These are phyloP conservation scores for Colletotrichum somersetense DNA, from an alignment of 2,329 filamentous ascomycete genomes.

Conservation along the genomic window DNA sequence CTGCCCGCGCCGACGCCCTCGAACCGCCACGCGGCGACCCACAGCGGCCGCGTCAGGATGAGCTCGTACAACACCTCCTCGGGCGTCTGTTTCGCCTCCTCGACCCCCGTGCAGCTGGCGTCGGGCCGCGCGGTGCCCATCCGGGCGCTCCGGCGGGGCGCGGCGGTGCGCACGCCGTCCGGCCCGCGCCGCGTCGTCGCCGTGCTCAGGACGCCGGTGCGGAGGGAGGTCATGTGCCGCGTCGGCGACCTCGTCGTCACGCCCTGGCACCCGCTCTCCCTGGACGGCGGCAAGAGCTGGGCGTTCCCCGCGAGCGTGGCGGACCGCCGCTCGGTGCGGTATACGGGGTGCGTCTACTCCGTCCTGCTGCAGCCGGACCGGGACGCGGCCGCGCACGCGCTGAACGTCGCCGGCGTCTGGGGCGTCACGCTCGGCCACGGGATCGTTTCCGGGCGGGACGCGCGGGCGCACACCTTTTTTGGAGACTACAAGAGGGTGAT, in stretches of 20 bases:
- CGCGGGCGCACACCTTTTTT: constrained; percentile 66
- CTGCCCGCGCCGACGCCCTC: constrained; percentile 60
- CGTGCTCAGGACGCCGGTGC: constrained; percentile 64
- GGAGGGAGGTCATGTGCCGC: constrained; percentile 56
- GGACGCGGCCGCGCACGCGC: constrained; percentile 61
- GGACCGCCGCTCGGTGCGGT: constrained; percentile 50
- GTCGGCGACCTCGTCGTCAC: constrained; percentile 65
- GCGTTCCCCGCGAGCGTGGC: constrained; percentile 59
- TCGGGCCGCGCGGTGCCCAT: constrained; percentile 57
- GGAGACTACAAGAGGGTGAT: constrained; percentile 62
- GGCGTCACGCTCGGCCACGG: constrained; percentile 73
- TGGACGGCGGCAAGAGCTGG: constrained; percentile 55
- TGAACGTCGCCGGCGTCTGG: constrained; percentile 61
- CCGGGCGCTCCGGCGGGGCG: constrained; percentile 58
- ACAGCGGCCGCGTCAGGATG: constrained; percentile 54
- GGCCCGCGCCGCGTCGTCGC: constrained; percentile 63
- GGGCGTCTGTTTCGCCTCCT: constrained; percentile 67
- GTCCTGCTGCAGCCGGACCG: constrained; percentile 64
- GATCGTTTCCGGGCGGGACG: constrained; percentile 54
- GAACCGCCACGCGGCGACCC: constrained; percentile 24
- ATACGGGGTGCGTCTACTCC: constrained; percentile 68
- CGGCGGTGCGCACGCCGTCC: constrained; percentile 62
- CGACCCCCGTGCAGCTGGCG: constrained; percentile 60
- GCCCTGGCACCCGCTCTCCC: constrained; percentile 69
- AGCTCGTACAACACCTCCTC: constrained; percentile 55